Evolutionary conservation across 2,329 filamentous ascomycete genomes (phyloP).

Genomic region (Acrocalymma vagum): DNA sequence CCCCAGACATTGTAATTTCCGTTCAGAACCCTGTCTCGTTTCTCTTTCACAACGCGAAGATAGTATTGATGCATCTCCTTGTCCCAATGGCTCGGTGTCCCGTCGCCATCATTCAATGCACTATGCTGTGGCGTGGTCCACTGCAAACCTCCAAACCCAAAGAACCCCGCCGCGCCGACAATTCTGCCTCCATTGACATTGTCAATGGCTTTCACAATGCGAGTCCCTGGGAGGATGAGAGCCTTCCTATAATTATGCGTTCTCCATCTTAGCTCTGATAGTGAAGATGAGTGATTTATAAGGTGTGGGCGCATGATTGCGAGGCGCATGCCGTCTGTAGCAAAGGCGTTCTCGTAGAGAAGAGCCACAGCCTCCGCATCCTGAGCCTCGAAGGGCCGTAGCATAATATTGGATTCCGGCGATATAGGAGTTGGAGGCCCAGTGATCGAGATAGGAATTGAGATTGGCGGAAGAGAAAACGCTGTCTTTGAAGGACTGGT

Average conservation of each 20-base stretch:
- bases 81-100: constrained; percentile 3
- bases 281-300: background rate
- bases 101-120: background rate
- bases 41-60: constrained; percentile 1
- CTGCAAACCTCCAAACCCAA: constrained; percentile 11
- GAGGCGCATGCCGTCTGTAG: constrained; percentile 5
- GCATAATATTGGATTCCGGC: no score
- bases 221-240: background rate
- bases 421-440: no score
- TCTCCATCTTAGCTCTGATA: constrained; percentile 7
- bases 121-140: constrained; percentile 2
- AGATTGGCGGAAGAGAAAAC: no score
- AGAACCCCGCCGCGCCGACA: constrained; percentile 10
- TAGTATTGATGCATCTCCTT: background rate
- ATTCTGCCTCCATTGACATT: constrained; percentile 2
- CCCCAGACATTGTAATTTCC: constrained; percentile 18
- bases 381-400: constrained; percentile 3
- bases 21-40: constrained; percentile 10
- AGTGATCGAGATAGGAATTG: no score
- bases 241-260: background rate
- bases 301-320: constrained; percentile 4
- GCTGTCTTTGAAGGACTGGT: no score
- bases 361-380: constrained; percentile 6
- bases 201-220: constrained; percentile 14
- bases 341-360: constrained; percentile 12